phyloP scores from a whole-genome alignment of 2,329 filamentous ascomycete genomes.

The Aspergillus sp. region DNA sequence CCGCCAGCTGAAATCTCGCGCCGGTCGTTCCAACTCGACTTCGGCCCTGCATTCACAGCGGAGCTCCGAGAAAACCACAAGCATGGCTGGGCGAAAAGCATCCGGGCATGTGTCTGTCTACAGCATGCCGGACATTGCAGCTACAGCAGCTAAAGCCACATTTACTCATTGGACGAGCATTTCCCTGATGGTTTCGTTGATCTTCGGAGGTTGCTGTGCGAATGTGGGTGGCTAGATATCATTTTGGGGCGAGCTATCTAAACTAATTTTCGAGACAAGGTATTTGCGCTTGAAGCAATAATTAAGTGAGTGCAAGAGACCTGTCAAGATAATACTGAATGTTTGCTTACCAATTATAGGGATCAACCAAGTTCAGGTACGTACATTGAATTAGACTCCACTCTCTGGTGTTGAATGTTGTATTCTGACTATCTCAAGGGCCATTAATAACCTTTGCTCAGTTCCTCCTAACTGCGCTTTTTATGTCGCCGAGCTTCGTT shows the following conservation, averaged over 20 bases:
- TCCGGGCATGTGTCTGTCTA: neutral
- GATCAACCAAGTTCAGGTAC: constrained; percentile 81
- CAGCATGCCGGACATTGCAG: constrained; percentile 20
- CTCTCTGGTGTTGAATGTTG: neutral
- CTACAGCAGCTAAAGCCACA: constrained; percentile 31
- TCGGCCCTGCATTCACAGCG: neutral
- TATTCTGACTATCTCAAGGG: constrained; percentile 48
- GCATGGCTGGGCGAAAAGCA: neutral
- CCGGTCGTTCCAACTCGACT: neutral
- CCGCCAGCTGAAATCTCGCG: neutral
- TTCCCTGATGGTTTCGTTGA: constrained; percentile 72
- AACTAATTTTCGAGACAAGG: constrained; percentile 50
- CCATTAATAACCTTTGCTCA: constrained; percentile 86
- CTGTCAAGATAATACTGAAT: neutral
- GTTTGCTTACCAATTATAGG: constrained; percentile 46
- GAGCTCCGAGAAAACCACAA: neutral
- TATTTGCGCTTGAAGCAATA: constrained; percentile 94
- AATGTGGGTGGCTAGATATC: constrained; percentile 62
- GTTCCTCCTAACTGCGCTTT: constrained; percentile 78
- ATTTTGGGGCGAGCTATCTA: constrained; percentile 13
- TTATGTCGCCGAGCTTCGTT: constrained; percentile 74
- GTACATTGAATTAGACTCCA: constrained; percentile 12
- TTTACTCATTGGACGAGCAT: constrained; percentile 64
- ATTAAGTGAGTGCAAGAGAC: constrained; percentile 69
- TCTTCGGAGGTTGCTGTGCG: constrained; percentile 93